Evolutionary conservation across 306 rosid genomes (phyloP), one percentile per base, ranked within the genome.

Genomic region (Astragalus glycyphyllos): DNA sequence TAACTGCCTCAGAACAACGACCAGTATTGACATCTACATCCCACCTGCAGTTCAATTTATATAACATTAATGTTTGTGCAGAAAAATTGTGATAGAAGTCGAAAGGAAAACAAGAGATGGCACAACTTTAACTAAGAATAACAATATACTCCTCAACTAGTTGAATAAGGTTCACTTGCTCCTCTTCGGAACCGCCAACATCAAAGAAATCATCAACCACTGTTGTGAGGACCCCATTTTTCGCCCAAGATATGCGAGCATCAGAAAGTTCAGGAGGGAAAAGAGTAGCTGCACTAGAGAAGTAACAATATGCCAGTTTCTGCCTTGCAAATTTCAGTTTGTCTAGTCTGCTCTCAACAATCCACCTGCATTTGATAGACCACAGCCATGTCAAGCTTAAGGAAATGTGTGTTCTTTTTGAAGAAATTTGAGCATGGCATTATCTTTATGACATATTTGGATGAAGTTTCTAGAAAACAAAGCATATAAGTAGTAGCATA

Each of bases 191-290:
- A 69, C 94, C 78, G 9, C 94, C 88, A 50, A 87, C 65, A 15
- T 90, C 97, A 79, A 81, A 90, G 86, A 94, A 94, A 80, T 93
- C 97, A 80, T 90, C 97, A 8, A 94, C 92, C 68, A 83, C 88
- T 53, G 97, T 87, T 38, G 87, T 68, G 38, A 93, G 96, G 56
- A 90, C 87, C 48, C 90, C 94, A 41, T 68, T 84, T 74, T 94
- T 90, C 0, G 97, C 87, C 92, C 87, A 87, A 20, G 98, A 84
- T 71, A 89, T 80, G 72, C 97, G 96, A 12, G 90, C 96, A 72
- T 90, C 92, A 29, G 87, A 65, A 77, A 83, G 74, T 81, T 90
- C 95, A 2, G 89, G 88, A 53, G 86, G 4, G 54, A 70, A 86
- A 65, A 84, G 71, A 60, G 89, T 79, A 56, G 96, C 90, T 12